These are phyloP conservation scores for Parafenestella ontariensis DNA, from an alignment of 2,329 filamentous ascomycete species.

Conservation along the genomic window DNA sequence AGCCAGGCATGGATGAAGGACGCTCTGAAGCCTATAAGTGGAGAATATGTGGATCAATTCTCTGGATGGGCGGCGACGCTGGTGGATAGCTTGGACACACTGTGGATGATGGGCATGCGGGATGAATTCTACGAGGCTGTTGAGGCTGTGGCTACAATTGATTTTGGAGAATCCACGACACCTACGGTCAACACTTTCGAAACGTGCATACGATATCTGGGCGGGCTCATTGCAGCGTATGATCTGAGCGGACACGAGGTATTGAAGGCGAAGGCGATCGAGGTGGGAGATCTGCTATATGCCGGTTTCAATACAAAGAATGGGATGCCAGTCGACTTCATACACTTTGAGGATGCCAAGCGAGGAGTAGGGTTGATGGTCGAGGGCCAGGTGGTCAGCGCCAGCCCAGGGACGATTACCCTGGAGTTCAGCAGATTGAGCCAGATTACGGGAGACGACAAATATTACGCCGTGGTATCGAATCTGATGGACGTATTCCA, in stretches of 20 bases:
- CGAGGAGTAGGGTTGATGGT: slow-evolving; percentile 64
- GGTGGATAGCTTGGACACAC: slow-evolving; percentile 72
- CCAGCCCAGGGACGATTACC: slow-evolving; percentile 69
- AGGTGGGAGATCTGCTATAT: slow-evolving; percentile 80
- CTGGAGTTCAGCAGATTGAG: slow-evolving; percentile 90
- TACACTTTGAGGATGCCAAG: slow-evolving; percentile 52
- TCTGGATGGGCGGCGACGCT: slow-evolving; percentile 72
- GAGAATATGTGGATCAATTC: slow-evolving; percentile 62
- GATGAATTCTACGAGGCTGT: slow-evolving; percentile 83
- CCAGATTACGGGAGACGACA: slow-evolving; percentile 80
- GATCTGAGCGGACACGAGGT: slow-evolving; percentile 79
- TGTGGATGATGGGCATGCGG: slow-evolving; percentile 85
- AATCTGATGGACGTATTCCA: slow-evolving; percentile 83
- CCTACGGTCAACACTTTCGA: slow-evolving; percentile 87
- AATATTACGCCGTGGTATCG: slow-evolving; percentile 89
- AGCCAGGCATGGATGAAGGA: slow-evolving; percentile 69
- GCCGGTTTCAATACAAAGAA: slow-evolving; percentile 89
- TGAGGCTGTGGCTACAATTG: slow-evolving; percentile 72
- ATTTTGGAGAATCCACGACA: slow-evolving; percentile 77
- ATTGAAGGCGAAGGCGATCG: slow-evolving; percentile 76
- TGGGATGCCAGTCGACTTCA: slow-evolving; percentile 75
- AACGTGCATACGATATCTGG: slow-evolving; percentile 88
- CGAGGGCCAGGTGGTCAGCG: slow-evolving; percentile 49
- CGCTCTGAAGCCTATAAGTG: slow-evolving; percentile 66
- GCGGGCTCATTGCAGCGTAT: slow-evolving; percentile 83